Evolutionary conservation across 768 basidiomycete genomes (phyloP).

Genomic region (Phaeotremella fagi): DNA sequence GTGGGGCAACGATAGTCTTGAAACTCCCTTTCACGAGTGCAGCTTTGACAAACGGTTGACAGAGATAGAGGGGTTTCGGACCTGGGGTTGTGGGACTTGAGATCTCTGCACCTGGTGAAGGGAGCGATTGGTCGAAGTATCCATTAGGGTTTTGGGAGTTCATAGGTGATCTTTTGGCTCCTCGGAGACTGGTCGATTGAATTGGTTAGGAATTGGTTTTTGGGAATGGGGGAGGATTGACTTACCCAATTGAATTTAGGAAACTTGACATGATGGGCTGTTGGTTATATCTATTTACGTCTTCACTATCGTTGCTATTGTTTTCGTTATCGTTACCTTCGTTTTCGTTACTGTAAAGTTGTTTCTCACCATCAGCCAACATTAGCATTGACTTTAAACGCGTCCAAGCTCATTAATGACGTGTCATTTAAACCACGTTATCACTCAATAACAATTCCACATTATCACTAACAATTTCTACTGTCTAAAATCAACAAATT

Average conservation of each 20-base stretch:
- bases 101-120: slow-evolving; percentile 34
- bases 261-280: slow-evolving; percentile 40
- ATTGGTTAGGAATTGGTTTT: background rate
- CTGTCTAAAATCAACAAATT: too few species aligned
- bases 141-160: slow-evolving; percentile 12
- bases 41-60: slow-evolving; percentile 89
- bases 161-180: slow-evolving; percentile 42
- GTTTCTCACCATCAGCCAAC: too few species aligned
- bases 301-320: background rate
- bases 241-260: slow-evolving; percentile 47
- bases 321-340: background rate
- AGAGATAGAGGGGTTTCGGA: slow-evolving; percentile 63
- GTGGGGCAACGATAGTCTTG: slow-evolving; percentile 94
- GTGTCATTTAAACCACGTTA: too few species aligned
- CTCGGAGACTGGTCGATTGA: slow-evolving; percentile 39
- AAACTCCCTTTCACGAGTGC: slow-evolving; percentile 97
- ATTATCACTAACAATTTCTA: too few species aligned
- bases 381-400: too few species aligned
- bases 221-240: background rate
- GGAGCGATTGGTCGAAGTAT: slow-evolving; percentile 36
- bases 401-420: too few species aligned
- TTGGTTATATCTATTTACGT: background rate
- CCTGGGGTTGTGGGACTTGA: slow-evolving; percentile 7
- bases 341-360: too few species aligned
- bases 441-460: background rate